These are phyloP conservation scores for Talaromyces sp. DNA, from an alignment of 2,329 filamentous ascomycete species.

Conservation along the genomic window DNA sequence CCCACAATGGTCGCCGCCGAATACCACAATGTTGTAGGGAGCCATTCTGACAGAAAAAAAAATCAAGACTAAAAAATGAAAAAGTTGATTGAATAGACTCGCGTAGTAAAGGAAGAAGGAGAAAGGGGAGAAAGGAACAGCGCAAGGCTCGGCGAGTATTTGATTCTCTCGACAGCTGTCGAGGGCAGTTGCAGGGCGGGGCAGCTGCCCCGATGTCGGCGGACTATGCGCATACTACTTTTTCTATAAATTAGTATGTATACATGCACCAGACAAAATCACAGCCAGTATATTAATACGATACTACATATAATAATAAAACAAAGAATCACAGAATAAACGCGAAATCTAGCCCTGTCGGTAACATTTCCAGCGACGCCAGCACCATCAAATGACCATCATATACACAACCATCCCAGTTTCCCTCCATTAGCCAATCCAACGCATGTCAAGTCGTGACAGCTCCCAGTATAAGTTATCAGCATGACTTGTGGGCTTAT, in stretches of 20 bases:
- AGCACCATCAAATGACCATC: slow-evolving; percentile 7
- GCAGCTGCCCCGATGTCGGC: slow-evolving; percentile 9
- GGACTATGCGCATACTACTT: neutral
- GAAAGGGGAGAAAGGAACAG: neutral
- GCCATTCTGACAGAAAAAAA: slow-evolving; percentile 48
- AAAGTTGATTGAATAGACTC: neutral
- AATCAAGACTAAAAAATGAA: neutral
- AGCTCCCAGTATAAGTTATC: neutral
- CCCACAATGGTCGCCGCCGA: slow-evolving; percentile 77
- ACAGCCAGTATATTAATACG: neutral
- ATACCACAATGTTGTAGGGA: slow-evolving; percentile 71
- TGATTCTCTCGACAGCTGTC: neutral
- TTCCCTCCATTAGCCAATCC: neutral
- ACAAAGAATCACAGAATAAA: slow-evolving; percentile 10
- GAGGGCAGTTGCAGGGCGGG: neutral
- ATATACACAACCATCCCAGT: neutral
- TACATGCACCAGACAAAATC: too few species aligned
- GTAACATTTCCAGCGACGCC: slow-evolving; percentile 4
- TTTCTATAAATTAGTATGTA: too few species aligned
- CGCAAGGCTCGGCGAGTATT: neutral
- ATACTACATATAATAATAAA: neutral
- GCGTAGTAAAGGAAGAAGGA: neutral
- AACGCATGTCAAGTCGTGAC: neutral
- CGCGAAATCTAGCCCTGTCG: slow-evolving; percentile 8
- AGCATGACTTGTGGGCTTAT: neutral